phyloP scores from a whole-genome alignment of 257 asterid species.

The Forsythia viridissima region DNA sequence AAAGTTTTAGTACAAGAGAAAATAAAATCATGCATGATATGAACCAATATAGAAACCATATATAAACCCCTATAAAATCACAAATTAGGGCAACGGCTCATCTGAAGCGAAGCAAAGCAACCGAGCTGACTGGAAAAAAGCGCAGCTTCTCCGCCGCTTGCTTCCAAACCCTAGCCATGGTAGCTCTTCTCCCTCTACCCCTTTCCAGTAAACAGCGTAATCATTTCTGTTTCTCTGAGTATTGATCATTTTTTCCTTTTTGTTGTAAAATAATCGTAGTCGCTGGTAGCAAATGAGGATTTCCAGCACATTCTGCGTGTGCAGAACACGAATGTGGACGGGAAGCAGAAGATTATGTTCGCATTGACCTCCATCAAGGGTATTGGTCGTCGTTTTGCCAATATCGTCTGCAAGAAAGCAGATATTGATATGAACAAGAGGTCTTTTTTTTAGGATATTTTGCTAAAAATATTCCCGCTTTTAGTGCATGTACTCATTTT shows the following conservation, averaged over 20 bases:
- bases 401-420: conserved; percentile 81
- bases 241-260: not conserved
- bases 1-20: too few species aligned
- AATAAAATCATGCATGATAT: too few species aligned
- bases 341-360: conserved; percentile 90
- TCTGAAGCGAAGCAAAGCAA: not conserved
- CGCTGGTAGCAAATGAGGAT: conserved; percentile 77
- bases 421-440: conserved; percentile 91
- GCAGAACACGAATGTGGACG: conserved; percentile 86
- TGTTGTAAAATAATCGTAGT: conserved; percentile 31
- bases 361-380: conserved; percentile 91
- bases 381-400: conserved; percentile 89
- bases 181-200: not conserved
- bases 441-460: conserved; percentile 16
- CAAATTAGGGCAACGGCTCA: conserved; percentile 6
- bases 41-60: not conserved
- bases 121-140: not conserved
- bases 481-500: not conserved
- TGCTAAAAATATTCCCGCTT: not conserved
- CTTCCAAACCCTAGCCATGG: conserved; percentile 26
- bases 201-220: too few species aligned
- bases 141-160: conserved; percentile 1
- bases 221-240: not conserved
- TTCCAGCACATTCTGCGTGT: conserved; percentile 92
- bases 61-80: not conserved